phyloP scores from a whole-genome alignment of 2,329 filamentous ascomycete species.

The Aspergillus sergii region DNA sequence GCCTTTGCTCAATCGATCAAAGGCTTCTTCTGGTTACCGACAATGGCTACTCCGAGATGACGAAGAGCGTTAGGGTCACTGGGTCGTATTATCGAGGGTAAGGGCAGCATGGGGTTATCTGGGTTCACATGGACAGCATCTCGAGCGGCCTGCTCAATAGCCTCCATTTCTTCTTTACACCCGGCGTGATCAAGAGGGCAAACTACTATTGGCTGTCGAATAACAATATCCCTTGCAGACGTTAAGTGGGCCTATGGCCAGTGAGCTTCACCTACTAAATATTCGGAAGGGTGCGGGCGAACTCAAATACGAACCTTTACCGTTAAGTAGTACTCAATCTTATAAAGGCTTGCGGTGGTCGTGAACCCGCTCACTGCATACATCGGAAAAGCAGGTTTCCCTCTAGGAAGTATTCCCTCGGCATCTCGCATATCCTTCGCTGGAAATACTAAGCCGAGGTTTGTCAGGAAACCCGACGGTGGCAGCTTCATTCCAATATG shows the following conservation, averaged over 20 bases:
- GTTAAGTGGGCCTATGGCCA: constrained; percentile 75
- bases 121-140: constrained; percentile 86
- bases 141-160: constrained; percentile 92
- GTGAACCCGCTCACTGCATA: constrained; percentile 91
- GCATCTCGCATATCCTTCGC: constrained; percentile 83
- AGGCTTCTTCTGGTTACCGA: constrained; percentile 64
- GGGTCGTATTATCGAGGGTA: constrained; percentile 77
- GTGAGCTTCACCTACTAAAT: not conserved
- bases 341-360: constrained; percentile 90
- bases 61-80: constrained; percentile 68
- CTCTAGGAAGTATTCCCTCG: constrained; percentile 83
- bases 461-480: constrained; percentile 89
- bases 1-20: constrained; percentile 62
- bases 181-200: constrained; percentile 93
- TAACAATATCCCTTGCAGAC: constrained; percentile 80
- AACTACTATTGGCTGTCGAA: constrained; percentile 92
- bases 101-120: constrained; percentile 90
- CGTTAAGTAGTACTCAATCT: constrained; percentile 94
- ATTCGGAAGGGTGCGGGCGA: not conserved
- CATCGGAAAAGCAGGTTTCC: constrained; percentile 83
- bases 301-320: constrained; percentile 71
- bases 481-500: constrained; percentile 81
- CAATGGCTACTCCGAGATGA: constrained; percentile 63
- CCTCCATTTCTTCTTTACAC: constrained; percentile 98
- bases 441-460: constrained; percentile 87